phyloP scores from a whole-genome alignment of 2,329 filamentous ascomycete genomes.

The Cercospora sp. region DNA sequence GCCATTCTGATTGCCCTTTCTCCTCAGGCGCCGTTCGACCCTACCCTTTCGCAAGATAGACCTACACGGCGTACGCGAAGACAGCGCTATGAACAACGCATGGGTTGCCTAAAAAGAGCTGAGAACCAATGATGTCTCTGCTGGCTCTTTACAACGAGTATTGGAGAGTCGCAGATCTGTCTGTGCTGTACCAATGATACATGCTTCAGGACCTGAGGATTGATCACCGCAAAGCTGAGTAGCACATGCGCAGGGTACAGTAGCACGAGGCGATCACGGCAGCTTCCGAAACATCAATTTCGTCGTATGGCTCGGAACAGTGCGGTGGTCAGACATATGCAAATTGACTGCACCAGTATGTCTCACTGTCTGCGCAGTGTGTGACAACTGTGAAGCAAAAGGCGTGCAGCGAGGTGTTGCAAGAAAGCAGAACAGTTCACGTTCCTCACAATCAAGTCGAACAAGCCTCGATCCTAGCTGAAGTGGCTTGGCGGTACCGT shows the following conservation, averaged over 20 bases:
- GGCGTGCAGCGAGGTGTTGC: not conserved
- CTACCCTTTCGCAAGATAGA: not conserved
- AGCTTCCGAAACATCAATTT: constrained; percentile 1
- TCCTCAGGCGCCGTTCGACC: not conserved
- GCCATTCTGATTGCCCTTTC: not conserved
- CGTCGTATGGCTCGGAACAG: not conserved
- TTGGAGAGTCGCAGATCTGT: not conserved
- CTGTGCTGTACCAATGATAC: not conserved
- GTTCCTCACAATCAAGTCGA: not conserved
- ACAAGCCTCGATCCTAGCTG: not conserved
- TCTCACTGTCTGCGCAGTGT: not conserved
- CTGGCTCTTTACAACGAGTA: not conserved
- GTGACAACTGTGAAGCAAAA: not conserved
- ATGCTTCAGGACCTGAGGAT: not conserved
- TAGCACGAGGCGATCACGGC: not conserved
- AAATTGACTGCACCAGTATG: not conserved
- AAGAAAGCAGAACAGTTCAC: not conserved
- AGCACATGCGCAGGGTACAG: not conserved
- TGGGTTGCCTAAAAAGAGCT: not conserved
- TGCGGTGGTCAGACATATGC: not conserved
- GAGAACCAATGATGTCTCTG: not conserved
- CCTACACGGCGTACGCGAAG: not conserved
- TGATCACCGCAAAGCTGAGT: not conserved
- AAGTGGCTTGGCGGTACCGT: not conserved
- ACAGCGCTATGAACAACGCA: not conserved